Conservation (phyloP, 768 basidiomycete species). For the Thelephora aurantiotincta region DNA sequence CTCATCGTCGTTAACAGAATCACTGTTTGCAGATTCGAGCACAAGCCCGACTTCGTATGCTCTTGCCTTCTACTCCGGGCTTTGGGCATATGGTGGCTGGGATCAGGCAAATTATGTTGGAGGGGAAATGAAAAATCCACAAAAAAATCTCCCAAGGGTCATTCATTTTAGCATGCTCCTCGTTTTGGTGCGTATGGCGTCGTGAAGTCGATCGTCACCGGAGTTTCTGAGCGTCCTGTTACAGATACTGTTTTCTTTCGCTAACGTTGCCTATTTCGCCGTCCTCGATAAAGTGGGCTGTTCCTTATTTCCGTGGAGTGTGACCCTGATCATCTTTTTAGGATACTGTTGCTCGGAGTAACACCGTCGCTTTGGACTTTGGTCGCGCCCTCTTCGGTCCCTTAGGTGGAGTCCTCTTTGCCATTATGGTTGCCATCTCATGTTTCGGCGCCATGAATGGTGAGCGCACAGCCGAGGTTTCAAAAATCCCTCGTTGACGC, state of each 20-base stretch:
- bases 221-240: neutral
- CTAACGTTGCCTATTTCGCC: constrained; percentile 85
- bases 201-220: neutral
- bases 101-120: constrained; percentile 87
- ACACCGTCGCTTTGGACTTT: constrained; percentile 86
- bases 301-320: neutral
- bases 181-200: constrained; percentile 42
- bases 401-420: constrained; percentile 77
- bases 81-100: constrained; percentile 98
- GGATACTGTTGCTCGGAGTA: constrained; percentile 60
- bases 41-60: constrained; percentile 76
- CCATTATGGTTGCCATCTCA: constrained; percentile 83
- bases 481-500: neutral
- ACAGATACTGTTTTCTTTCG: constrained; percentile 62
- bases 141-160: constrained; percentile 76
- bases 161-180: constrained; percentile 85
- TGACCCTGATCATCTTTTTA: constrained; percentile 12
- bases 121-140: constrained; percentile 72
- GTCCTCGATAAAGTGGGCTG: constrained; percentile 66
- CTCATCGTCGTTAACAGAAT: constrained; percentile 48
- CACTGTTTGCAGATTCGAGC: constrained; percentile 64
- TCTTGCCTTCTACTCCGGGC: constrained; percentile 85
- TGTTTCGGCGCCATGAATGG: constrained; percentile 94
- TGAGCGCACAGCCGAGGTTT: constrained; percentile 11
- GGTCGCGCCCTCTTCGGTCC: constrained; percentile 78